Percentiles rank a stretch among this genome's conserved stretches.
phyloP scores from a whole-genome alignment of 306 rosid species.

The Fragaria vesca region DNA sequence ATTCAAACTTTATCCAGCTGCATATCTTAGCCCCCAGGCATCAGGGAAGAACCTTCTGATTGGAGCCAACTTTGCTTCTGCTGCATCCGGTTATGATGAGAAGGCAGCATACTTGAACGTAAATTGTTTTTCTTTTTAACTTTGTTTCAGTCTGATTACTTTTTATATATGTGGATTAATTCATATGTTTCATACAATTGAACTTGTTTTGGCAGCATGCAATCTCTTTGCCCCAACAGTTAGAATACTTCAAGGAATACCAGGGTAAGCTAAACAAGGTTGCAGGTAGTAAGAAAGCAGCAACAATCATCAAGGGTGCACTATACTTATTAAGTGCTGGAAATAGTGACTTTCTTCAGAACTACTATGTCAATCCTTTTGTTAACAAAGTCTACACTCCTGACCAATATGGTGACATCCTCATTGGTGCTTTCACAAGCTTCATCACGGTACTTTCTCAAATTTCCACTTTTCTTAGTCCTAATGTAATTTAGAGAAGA shows the following conservation, averaged over 20 bases:
- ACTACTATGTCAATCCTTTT: constrained; percentile 78
- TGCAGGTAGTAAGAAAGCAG: constrained; percentile 75
- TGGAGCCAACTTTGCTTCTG: constrained; percentile 97
- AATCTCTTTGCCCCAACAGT: constrained; percentile 73
- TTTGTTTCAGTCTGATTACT: neutral
- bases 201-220: constrained; percentile 68
- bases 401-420: constrained; percentile 58
- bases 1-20: constrained; percentile 63
- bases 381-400: constrained; percentile 62
- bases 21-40: constrained; percentile 94
- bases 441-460: constrained; percentile 57
- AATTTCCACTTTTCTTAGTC: neutral
- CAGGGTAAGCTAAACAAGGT: constrained; percentile 69
- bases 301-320: constrained; percentile 62
- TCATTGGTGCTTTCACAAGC: constrained; percentile 50
- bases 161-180: neutral
- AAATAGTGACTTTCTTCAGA: constrained; percentile 80
- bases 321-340: constrained; percentile 83
- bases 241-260: constrained; percentile 72
- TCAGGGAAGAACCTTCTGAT: constrained; percentile 86
- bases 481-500: neutral
- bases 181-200: neutral
- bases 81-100: constrained; percentile 96
- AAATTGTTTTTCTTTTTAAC: constrained; percentile 12
- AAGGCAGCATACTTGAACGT: constrained; percentile 69